Percentiles rank a stretch among this genome's conserved stretches.
These are phyloP conservation scores for Malbranchea zuffiana DNA, from an alignment of 2,329 filamentous ascomycete genomes.

Conservation along the genomic window DNA sequence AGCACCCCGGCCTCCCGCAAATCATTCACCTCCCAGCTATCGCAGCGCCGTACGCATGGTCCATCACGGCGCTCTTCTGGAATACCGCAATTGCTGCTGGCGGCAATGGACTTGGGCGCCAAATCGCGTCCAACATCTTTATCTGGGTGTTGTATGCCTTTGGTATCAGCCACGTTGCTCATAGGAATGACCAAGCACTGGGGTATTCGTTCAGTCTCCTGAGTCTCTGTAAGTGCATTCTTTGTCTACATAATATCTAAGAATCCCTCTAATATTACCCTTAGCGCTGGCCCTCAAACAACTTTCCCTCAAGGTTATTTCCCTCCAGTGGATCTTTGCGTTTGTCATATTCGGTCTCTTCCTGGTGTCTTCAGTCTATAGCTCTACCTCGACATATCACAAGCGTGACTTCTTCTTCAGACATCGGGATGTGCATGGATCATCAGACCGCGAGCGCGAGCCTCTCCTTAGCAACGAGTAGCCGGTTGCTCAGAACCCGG, in stretches of 20 bases:
- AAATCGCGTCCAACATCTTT: constrained; percentile 75
- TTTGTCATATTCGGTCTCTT: constrained; percentile 70
- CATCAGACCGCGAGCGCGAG: constrained; percentile 43
- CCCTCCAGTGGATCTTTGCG: constrained; percentile 87
- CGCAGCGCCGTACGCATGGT: constrained; percentile 73
- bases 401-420: constrained; percentile 29
- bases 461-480: constrained; percentile 40
- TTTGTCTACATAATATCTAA: not conserved
- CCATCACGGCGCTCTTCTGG: constrained; percentile 78
- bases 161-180: constrained; percentile 62
- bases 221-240: constrained; percentile 49
- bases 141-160: constrained; percentile 75
- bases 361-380: constrained; percentile 51
- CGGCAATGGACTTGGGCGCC: constrained; percentile 53
- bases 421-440: constrained; percentile 25
- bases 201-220: constrained; percentile 68
- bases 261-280: constrained; percentile 10
- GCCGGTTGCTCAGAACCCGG: too few species aligned
- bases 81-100: constrained; percentile 75
- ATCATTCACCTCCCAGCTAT: constrained; percentile 68
- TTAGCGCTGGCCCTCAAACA: constrained; percentile 63
- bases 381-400: constrained; percentile 26
- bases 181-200: constrained; percentile 66
- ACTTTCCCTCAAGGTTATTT: constrained; percentile 59
- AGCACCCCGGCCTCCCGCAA: constrained; percentile 58